phyloP scores from a whole-genome alignment of 768 basidiomycete genomes.

The Rhizopogon sp. region DNA sequence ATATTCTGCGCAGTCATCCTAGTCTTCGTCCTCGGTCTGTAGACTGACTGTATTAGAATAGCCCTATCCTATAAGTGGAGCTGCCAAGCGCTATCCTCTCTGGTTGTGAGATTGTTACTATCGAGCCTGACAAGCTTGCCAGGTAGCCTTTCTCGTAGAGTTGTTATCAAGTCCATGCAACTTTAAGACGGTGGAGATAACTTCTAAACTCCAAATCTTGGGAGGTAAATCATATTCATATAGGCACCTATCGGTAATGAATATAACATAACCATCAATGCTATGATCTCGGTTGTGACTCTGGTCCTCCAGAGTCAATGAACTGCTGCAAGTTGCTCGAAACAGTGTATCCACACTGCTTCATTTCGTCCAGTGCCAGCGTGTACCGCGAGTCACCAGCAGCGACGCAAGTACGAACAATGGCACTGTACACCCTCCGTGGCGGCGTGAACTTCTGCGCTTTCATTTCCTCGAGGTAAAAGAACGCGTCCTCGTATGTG shows the following conservation, averaged over 20 bases:
- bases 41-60: too few relatives aligned
- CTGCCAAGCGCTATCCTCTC: too few relatives aligned
- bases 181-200: not conserved
- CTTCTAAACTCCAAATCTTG: not conserved
- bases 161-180: too few relatives aligned
- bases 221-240: not conserved
- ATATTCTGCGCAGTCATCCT: too few relatives aligned
- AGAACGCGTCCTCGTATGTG: constrained; percentile 82
- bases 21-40: too few relatives aligned
- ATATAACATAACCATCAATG: not conserved
- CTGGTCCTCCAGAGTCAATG: constrained; percentile 25
- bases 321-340: constrained; percentile 25
- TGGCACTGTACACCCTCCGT: constrained; percentile 47
- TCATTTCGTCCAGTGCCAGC: constrained; percentile 69
- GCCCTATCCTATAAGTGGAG: too few relatives aligned
- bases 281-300: not conserved
- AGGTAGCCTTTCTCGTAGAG: too few relatives aligned
- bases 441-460: constrained; percentile 50
- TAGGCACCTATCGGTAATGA: not conserved
- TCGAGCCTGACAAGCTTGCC: too few relatives aligned
- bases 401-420: constrained; percentile 54
- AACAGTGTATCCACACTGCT: constrained; percentile 47
- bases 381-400: constrained; percentile 57
- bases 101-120: too few relatives aligned
- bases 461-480: constrained; percentile 89